Evolutionary conservation across 2,329 filamentous ascomycete species (phyloP).

Genomic region (Pseudogymnoascus sp.): DNA sequence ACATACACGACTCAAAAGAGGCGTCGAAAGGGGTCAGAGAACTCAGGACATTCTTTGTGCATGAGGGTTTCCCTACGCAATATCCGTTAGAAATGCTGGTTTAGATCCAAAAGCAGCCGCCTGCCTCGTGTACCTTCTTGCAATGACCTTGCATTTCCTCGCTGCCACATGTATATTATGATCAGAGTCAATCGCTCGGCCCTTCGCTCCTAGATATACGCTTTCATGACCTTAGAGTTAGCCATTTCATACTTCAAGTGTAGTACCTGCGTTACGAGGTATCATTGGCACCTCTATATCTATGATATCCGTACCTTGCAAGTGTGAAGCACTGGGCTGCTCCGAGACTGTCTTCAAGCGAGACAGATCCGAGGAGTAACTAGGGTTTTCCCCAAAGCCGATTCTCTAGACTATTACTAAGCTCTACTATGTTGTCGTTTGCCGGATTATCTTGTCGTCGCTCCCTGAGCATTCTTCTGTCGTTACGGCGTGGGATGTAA

Average conservation of each 20-base stretch:
- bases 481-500: too few relatives aligned
- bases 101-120: neutral
- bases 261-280: neutral
- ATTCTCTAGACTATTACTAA: neutral
- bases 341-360: slow-evolving; percentile 19
- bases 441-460: neutral
- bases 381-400: slow-evolving; percentile 19
- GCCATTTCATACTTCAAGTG: neutral
- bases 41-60: neutral
- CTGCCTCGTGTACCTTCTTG: slow-evolving; percentile 9
- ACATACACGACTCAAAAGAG: slow-evolving; percentile 29
- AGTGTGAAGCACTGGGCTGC: slow-evolving; percentile 27
- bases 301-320: slow-evolving; percentile 21
- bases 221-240: slow-evolving; percentile 12
- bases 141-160: slow-evolving; percentile 26
- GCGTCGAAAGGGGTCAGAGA: slow-evolving; percentile 23
- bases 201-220: slow-evolving; percentile 23
- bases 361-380: slow-evolving; percentile 21
- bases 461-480: too few relatives aligned
- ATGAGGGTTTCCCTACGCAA: neutral
- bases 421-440: neutral
- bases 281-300: neutral
- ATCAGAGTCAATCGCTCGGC: slow-evolving; percentile 22
- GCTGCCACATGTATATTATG: slow-evolving; percentile 25
- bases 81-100: neutral